Base-by-base conservation (phyloP, 1,139 yeast species). In the Petasospora rhodanensis region DNA sequence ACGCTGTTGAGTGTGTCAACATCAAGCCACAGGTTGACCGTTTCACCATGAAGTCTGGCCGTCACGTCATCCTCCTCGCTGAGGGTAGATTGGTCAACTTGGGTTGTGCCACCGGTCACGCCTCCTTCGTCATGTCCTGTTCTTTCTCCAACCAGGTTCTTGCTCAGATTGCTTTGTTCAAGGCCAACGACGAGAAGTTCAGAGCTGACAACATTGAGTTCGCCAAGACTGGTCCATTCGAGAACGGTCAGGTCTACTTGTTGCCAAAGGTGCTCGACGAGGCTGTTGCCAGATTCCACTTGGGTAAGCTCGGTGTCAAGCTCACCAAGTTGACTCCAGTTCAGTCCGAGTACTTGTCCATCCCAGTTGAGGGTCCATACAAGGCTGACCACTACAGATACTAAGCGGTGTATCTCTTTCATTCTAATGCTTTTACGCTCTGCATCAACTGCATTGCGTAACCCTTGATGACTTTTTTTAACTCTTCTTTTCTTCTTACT, bases 41-140 rank as follows among this genome's bases (percentile, higher is more conserved):
- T 75, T 91, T 69, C 82, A 75, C 86, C 67, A 69, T 91, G 74
- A 70, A 77, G 62, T 74, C 73, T 58, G 98, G 98, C 61, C 86
- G 84, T 66, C 98, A 91, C 76, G 63, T 91, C 61, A 89, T 91
- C 71, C 77, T 91, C 64, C 83, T 91, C 61, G 99, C 99, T 54
- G 96, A 89, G 71, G 99, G 99, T 72, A 89, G 99, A 78, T 82
- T 91, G 62, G 98, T 91, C 66, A 91, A 91, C 89, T 79, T 91
- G 67, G 99, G 99, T 59, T 93, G 98, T 75, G 99, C 98, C 64
- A 93, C 98, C 61, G 99, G 99, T 63, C 99, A 91, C 78, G 84
- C 98, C 42, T 87, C 97, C 35, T 91, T 91, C 64, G 98, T 91
- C 63, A 91, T 91, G 99, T 89, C 97, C 48, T 91, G 98, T 76